Percentiles rank a stretch among this genome's conserved stretches.
Evolutionary conservation across 768 basidiomycete species (phyloP).

Genomic region (Rhodotorula diobovata): DNA sequence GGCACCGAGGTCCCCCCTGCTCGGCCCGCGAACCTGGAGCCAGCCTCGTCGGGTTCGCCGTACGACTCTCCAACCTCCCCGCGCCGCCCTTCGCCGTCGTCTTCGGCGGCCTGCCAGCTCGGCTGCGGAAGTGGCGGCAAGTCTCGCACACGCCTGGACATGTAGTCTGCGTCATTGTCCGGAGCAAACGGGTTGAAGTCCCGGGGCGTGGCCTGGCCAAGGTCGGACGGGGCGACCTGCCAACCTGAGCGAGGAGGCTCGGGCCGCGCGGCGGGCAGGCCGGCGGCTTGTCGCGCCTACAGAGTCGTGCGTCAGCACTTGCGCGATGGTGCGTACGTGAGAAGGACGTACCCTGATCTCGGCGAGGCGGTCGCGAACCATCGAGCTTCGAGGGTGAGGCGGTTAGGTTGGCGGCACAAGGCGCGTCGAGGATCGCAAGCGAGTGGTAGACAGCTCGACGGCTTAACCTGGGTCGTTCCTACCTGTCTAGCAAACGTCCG

Average conservation of each 20-base stretch:
- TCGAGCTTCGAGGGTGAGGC: background rate
- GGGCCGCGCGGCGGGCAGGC: background rate
- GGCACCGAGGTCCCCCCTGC: background rate
- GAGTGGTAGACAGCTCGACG: too few relatives aligned
- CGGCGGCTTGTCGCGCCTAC: background rate
- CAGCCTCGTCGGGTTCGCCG: background rate
- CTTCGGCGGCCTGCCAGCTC: background rate
- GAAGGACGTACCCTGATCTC: conserved; percentile 11
- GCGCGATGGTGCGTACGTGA: background rate
- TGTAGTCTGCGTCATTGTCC: background rate
- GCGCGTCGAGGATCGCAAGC: background rate
- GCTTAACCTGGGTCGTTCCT: too few relatives aligned
- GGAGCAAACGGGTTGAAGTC: conserved; percentile 9
- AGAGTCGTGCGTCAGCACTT: background rate
- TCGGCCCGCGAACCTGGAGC: background rate
- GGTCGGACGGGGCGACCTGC: background rate
- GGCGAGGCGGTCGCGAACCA: conserved; percentile 23
- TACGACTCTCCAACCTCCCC: background rate
- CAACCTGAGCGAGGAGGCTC: background rate
- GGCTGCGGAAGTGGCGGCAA: background rate
- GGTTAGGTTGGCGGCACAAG: background rate
- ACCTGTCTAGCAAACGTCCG: too few relatives aligned
- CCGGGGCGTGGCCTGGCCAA: background rate
- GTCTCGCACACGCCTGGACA: background rate
- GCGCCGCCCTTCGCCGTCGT: background rate